These are phyloP conservation scores for Aspergillus campestris DNA, from an alignment of 495 filamentous ascomycete species.

Conservation along the genomic window DNA sequence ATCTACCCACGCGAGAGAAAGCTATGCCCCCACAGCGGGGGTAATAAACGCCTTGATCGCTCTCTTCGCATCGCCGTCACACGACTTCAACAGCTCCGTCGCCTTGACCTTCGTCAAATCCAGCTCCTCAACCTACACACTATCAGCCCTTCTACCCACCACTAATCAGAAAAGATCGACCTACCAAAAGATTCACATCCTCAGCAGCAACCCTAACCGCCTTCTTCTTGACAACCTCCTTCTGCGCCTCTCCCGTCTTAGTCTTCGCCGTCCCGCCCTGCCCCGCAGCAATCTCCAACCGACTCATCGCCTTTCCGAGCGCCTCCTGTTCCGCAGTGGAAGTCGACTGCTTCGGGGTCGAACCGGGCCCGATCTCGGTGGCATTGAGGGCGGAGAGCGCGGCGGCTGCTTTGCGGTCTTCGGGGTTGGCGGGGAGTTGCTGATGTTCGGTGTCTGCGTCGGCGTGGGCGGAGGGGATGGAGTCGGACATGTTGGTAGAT, in stretches of 20 bases:
- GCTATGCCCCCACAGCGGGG: constrained; percentile 20
- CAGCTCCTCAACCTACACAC: constrained; percentile 62
- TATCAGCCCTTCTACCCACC: constrained; percentile 1
- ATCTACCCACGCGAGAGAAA: too few species aligned
- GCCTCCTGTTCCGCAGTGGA: constrained; percentile 65
- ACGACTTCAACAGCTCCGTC: constrained; percentile 69
- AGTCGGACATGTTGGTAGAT: constrained; percentile 40
- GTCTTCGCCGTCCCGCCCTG: constrained; percentile 14
- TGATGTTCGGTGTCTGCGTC: constrained; percentile 52
- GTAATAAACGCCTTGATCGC: constrained; percentile 60
- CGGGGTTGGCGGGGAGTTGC: constrained; percentile 57
- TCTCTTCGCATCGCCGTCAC: constrained; percentile 66
- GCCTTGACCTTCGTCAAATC: constrained; percentile 73
- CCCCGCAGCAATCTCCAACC: constrained; percentile 44
- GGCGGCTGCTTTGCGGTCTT: constrained; percentile 86
- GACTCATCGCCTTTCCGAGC: constrained; percentile 73
- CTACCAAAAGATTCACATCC: constrained; percentile 60
- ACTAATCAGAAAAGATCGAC: constrained; percentile 12
- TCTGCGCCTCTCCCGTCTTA: constrained; percentile 25
- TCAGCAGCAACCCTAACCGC: constrained; percentile 56
- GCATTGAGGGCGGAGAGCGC: constrained; percentile 71
- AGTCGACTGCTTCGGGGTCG: constrained; percentile 34
- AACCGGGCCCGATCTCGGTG: constrained; percentile 43
- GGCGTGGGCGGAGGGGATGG: constrained; percentile 63
- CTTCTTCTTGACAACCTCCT: constrained; percentile 41